Base-by-base conservation (phyloP, 176 grass and related monocot genomes). In the Phragmites australis region DNA sequence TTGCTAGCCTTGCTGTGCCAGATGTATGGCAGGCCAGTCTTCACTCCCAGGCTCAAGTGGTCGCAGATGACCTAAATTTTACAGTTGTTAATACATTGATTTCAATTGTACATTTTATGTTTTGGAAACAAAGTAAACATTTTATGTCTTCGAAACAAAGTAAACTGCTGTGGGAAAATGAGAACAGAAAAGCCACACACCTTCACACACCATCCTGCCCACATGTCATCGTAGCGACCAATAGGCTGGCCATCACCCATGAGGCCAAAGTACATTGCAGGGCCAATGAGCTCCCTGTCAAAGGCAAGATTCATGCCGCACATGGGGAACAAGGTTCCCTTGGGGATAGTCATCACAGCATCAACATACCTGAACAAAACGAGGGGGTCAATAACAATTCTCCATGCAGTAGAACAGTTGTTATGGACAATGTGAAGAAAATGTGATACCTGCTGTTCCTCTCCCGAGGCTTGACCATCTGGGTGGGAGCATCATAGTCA, bases 1-100 rank as follows among this genome's bases (percentile, higher is more conserved):
- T 97, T 97, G 90, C 92, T 94, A 75, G 95, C 95, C 92, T 97
- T 97, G 95, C 92, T 94, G 88, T 97, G 95, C 95, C 95, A 97
- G 90, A 97, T 87, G 86, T 97, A 97, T 18, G 95, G 95, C 62
- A 97, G 68, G 31, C 95, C 95, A 19, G 95, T 97, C 90, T 97
- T 97, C 30, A 97, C 92, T 76, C 95, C 95, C 42, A 98, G 59
- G 67, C 83, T 82, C 73, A 98, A 65, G 83, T 98, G 95, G 77
- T 98, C 95, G 12, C 95, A 98, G 81, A 98, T 98, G 43, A 98
- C 95, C 94, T 97, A n/a, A 80, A 70, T 26, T 68, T 90, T 84
- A 25, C 30, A 63, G 17, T 32, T 65, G 34, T 65, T 22, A 57
- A n/a, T 49, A 32, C n/a, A 40, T 41, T 41, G 32, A 31, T 4